Conservation (phyloP, 148 eudicot genomes). For the Dianthus caryophyllus region DNA sequence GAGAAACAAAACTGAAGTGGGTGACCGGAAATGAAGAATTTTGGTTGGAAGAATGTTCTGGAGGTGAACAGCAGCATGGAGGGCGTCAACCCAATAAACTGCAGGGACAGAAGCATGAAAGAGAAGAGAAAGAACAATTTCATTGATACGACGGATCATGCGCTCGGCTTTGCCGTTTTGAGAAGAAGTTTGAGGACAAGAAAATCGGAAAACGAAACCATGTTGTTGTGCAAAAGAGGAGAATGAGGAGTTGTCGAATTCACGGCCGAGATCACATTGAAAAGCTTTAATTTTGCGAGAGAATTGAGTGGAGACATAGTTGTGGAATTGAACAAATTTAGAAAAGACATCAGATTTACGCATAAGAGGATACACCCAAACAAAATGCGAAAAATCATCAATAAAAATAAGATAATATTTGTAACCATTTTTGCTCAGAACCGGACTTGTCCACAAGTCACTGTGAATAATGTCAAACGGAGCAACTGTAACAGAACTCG, state of each 20-base stretch:
- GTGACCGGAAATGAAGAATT: background rate
- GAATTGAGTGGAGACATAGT: background rate
- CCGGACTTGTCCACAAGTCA: too few species aligned
- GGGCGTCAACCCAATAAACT: too few species aligned
- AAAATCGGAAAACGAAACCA: background rate
- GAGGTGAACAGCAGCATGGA: too few species aligned
- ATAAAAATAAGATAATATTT: background rate
- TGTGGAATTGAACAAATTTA: background rate
- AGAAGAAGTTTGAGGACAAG: slow-evolving; percentile 2
- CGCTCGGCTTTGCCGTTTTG: slow-evolving; percentile 4
- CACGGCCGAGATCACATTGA: background rate
- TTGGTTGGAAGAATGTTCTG: background rate
- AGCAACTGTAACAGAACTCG: too few species aligned
- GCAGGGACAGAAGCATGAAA: background rate
- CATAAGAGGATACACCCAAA: background rate
- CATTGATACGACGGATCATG: slow-evolving; percentile 1
- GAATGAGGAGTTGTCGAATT: background rate
- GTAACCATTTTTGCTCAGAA: too few species aligned
- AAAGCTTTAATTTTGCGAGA: background rate
- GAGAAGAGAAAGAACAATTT: background rate
- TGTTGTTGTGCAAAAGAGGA: background rate
- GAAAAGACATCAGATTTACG: background rate
- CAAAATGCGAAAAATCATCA: background rate
- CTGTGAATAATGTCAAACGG: too few species aligned
- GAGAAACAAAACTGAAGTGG: background rate